Evolutionary conservation across 176 grass and related monocot species (phyloP).

Genomic region (Cymbopogon citratus): DNA sequence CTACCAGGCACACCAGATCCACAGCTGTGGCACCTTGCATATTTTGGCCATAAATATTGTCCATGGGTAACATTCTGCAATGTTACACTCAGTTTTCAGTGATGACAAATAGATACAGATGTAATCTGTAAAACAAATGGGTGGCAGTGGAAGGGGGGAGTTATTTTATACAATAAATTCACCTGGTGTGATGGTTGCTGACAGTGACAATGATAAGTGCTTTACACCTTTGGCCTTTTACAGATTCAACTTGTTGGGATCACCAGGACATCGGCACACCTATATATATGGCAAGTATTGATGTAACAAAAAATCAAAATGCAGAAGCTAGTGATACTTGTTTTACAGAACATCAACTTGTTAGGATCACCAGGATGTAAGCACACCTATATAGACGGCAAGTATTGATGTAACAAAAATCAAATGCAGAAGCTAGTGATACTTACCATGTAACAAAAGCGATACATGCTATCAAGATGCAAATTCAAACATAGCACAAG

Average conservation of each 20-base stretch:
- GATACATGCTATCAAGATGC: neutral
- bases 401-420: slow-evolving; percentile 22
- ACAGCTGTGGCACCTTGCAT: slow-evolving; percentile 97
- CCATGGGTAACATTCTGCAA: slow-evolving; percentile 91
- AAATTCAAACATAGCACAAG: neutral
- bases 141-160: neutral
- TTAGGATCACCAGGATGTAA: slow-evolving; percentile 85
- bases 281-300: slow-evolving; percentile 34
- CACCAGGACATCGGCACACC: slow-evolving; percentile 89
- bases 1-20: slow-evolving; percentile 95
- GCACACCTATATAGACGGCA: slow-evolving; percentile 64
- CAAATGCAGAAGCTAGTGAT: neutral
- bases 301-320: slow-evolving; percentile 15
- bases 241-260: slow-evolving; percentile 97
- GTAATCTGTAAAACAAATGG: neutral
- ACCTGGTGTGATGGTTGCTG: slow-evolving; percentile 99
- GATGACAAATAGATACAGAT: slow-evolving; percentile 7
- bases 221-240: slow-evolving; percentile 99
- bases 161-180: neutral
- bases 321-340: slow-evolving; percentile 2
- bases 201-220: slow-evolving; percentile 93
- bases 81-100: slow-evolving; percentile 10
- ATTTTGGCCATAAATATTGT: slow-evolving; percentile 90
- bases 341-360: slow-evolving; percentile 99
- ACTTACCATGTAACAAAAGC: neutral